phyloP scores from a whole-genome alignment of 306 rosid genomes.

The Malus sylvestris region DNA sequence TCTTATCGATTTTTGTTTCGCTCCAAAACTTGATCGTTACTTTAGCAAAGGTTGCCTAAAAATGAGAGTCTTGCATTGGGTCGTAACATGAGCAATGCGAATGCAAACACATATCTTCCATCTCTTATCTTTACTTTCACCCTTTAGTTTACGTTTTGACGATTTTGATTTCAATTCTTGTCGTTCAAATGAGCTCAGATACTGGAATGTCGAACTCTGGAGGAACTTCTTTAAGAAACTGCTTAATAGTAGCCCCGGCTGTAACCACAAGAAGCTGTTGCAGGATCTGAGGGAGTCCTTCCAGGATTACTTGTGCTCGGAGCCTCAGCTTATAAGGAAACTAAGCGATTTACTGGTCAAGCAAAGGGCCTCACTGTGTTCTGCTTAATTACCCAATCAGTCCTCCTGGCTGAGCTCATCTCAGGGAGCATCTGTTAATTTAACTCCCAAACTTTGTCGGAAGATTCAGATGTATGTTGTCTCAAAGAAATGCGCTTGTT shows the following conservation, averaged over 20 bases:
- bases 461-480: background rate
- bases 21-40: background rate
- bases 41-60: too few species aligned
- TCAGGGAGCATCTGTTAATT: background rate
- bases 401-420: background rate
- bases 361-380: slow-evolving; percentile 77
- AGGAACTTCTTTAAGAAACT: slow-evolving; percentile 68
- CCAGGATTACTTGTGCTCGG: slow-evolving; percentile 62
- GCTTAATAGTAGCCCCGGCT: slow-evolving; percentile 52
- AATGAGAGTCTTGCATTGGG: background rate
- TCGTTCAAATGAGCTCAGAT: slow-evolving; percentile 42
- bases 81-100: background rate
- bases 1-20: background rate
- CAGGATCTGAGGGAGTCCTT: slow-evolving; percentile 65
- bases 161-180: slow-evolving; percentile 6
- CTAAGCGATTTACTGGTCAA: slow-evolving; percentile 69
- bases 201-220: slow-evolving; percentile 91
- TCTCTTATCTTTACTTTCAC: background rate
- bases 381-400: slow-evolving; percentile 31
- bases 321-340: slow-evolving; percentile 56
- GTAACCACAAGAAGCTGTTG: slow-evolving; percentile 43
- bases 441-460: background rate
- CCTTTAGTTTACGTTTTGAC: background rate
- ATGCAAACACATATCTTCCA: background rate
- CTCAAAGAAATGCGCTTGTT: background rate